phyloP scores from a whole-genome alignment of 257 asterid species.

The Lycium barbarum region DNA sequence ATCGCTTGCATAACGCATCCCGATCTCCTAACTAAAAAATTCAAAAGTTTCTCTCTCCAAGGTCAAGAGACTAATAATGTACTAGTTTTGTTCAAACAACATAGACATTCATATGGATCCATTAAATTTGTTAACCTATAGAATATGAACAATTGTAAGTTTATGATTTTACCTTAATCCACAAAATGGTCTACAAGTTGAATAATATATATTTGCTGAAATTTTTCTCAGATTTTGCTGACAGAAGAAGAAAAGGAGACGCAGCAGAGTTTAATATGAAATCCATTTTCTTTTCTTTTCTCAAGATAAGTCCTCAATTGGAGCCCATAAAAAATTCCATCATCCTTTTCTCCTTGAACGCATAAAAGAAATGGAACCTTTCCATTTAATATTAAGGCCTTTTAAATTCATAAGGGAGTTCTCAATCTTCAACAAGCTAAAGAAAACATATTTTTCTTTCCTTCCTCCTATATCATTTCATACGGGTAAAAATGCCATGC shows the following conservation, averaged over 20 bases:
- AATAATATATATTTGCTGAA: background rate
- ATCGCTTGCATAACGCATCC: background rate
- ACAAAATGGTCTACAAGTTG: background rate
- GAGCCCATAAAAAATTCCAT: too few species aligned
- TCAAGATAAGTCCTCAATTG: too few species aligned
- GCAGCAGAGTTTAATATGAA: background rate
- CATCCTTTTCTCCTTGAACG: too few species aligned
- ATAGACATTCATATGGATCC: background rate
- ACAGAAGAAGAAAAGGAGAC: background rate
- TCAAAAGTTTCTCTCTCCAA: background rate
- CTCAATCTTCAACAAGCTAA: background rate
- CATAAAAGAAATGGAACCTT: background rate
- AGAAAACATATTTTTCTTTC: background rate
- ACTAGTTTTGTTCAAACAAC: background rate
- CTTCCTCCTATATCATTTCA: background rate
- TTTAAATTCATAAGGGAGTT: background rate
- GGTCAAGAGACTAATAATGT: too few species aligned
- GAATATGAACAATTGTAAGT: background rate
- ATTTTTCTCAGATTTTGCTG: background rate
- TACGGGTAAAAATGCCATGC: background rate
- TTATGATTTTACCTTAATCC: background rate
- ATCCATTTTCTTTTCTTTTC: background rate
- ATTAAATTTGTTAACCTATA: background rate
- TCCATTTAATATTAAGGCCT: background rate
- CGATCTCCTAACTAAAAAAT: background rate